A percentile compares a stretch with the other conserved stretches of the same genome.
These are phyloP conservation scores for Cladosporium sp. DNA, from an alignment of 2,329 filamentous ascomycete genomes.

Conservation along the genomic window DNA sequence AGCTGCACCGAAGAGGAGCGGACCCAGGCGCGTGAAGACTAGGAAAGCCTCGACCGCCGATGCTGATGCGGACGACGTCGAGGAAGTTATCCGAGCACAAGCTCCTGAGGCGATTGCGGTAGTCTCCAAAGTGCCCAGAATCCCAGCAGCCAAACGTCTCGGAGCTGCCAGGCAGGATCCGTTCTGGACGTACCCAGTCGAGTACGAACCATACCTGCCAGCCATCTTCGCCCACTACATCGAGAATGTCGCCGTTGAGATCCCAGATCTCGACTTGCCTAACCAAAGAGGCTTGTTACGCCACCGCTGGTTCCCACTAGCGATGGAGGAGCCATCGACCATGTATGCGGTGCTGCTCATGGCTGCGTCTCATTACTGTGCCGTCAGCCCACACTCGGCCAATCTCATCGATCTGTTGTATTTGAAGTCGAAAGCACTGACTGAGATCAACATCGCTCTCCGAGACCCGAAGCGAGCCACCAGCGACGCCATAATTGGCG, in stretches of 20 bases:
- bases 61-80: not conserved
- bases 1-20: not conserved
- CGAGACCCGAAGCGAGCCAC: slow-evolving; percentile 27
- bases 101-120: not conserved
- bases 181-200: slow-evolving; percentile 25
- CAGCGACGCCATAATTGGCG: slow-evolving; percentile 47
- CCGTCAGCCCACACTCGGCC: slow-evolving; percentile 28
- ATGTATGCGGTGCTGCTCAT: slow-evolving; percentile 45
- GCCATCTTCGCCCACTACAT: slow-evolving; percentile 27
- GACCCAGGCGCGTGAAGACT: not conserved
- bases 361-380: slow-evolving; percentile 42
- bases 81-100: not conserved
- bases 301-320: slow-evolving; percentile 42
- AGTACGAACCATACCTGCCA: slow-evolving; percentile 23
- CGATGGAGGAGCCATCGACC: slow-evolving; percentile 38
- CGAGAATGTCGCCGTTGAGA: slow-evolving; percentile 41
- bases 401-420: slow-evolving; percentile 37
- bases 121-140: not conserved
- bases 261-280: slow-evolving; percentile 43
- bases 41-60: not conserved
- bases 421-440: slow-evolving; percentile 45
- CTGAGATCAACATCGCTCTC: slow-evolving; percentile 43
- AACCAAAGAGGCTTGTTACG: slow-evolving; percentile 38
- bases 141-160: slow-evolving; percentile 8
- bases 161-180: slow-evolving; percentile 20